Base-by-base conservation (phyloP, 352 stramenopile genomes). In the Phytophthora capsici region DNA sequence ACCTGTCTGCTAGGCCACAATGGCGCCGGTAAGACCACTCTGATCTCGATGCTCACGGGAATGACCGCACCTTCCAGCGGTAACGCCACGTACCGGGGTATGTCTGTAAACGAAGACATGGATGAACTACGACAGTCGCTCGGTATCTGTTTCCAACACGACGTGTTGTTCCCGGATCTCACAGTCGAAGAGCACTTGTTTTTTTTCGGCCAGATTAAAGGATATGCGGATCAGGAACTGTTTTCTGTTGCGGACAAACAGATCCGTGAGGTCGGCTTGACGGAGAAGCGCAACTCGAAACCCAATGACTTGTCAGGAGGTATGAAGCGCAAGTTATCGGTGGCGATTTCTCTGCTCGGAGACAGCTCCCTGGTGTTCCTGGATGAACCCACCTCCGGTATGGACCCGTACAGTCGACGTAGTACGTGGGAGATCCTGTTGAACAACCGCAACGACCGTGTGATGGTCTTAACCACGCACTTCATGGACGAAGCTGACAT, bases 391-490 rank as follows among this genome's bases (percentile, higher is more conserved):
- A 98, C 93, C 9, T 88, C 65, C 49, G 95, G 95, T 6, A 98
- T 99, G 92, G 96, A 99, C 69, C 94, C 95, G 17, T 98, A 97
- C 72, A 92, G 76, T 50, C 80, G 96, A 48, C 79, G 95, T 36
- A 98, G 98, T 47, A 82, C 98, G 69, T 97, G 90, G 90, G 69
- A 94, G 30, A 73, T 96, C 13, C 20, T 56, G 48, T 4, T 56
- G 22, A 56, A 56, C 32, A 56, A 56, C 45, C 45, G 45, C 14
- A 51, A 51, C 8, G 25, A 51, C 25, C 45, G 45, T 23, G 45
- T 51, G 16, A 56, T 56, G 48, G 48, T 97, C 20, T 57, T 97
- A 10, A 98, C 89, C 5, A 98, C 92, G 40, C 95, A 99, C 59
- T 98, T 98, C 65, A 98, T 98, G 93, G 93, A 80, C 44, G 91